Percentiles rank a stretch among this genome's conserved stretches.
phyloP scores from a whole-genome alignment of 2,329 filamentous ascomycete species.

The Mycosphaerella sp. region DNA sequence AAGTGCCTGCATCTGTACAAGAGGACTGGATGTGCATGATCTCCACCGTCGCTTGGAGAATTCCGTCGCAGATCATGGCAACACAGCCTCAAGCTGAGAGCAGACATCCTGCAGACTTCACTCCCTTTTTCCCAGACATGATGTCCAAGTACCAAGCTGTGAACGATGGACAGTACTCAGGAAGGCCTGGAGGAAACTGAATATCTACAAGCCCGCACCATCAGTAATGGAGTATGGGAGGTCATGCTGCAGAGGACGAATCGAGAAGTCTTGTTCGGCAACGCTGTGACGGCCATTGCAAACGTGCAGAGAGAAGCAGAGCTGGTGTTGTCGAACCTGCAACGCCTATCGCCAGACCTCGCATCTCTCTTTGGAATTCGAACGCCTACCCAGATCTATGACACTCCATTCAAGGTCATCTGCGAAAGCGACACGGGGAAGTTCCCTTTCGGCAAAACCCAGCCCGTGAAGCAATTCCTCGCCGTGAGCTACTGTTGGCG shows the following conservation, averaged over 20 bases:
- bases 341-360: not conserved
- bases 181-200: not conserved
- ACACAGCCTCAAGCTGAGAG: too few species aligned
- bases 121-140: not conserved
- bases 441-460: not conserved
- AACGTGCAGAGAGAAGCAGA: not conserved
- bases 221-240: not conserved
- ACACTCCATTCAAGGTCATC: not conserved
- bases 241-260: not conserved
- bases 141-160: not conserved
- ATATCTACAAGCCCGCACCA: not conserved
- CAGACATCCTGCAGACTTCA: not conserved
- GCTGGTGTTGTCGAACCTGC: not conserved
- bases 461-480: not conserved
- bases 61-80: too few species aligned
- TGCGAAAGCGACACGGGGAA: not conserved
- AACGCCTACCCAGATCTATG: not conserved
- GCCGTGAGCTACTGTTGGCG: conserved; percentile 4
- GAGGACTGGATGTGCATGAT: too few species aligned
- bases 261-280: not conserved
- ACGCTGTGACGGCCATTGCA: not conserved
- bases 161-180: not conserved
- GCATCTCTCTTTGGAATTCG: not conserved
- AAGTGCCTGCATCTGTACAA: too few species aligned
- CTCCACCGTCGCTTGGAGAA: too few species aligned